A percentile compares a stretch with the other conserved stretches of the same genome.
These are phyloP conservation scores for Boletales sp. DNA, from an alignment of 768 basidiomycete genomes.

Conservation along the genomic window DNA sequence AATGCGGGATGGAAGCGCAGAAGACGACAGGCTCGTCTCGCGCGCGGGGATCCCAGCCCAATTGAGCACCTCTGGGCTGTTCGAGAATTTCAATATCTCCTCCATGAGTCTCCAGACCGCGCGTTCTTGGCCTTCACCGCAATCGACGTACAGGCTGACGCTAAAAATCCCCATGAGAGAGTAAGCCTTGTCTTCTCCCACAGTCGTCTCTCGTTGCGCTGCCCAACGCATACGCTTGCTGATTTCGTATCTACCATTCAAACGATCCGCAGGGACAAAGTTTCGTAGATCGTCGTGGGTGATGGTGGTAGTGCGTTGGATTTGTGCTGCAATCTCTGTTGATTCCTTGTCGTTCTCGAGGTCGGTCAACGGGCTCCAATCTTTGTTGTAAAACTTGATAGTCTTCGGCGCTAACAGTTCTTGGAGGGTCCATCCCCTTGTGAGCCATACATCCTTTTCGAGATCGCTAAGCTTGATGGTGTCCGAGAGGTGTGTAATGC, in stretches of 20 bases:
- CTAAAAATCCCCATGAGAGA: conserved; percentile 13
- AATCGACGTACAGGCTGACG: conserved; percentile 5
- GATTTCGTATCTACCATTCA: background rate
- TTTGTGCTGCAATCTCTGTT: background rate
- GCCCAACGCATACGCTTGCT: conserved; percentile 9
- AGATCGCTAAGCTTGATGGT: background rate
- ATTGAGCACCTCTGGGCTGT: background rate
- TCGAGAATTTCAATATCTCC: background rate
- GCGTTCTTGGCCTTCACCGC: conserved; percentile 8
- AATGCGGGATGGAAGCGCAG: background rate
- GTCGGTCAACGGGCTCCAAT: background rate
- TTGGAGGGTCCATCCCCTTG: conserved; percentile 2
- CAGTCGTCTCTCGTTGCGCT: conserved; percentile 9
- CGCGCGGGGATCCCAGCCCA: background rate
- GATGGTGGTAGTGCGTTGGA: background rate
- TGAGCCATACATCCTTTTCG: conserved; percentile 1
- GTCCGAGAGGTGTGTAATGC: background rate
- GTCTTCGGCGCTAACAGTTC: background rate
- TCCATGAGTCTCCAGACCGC: conserved; percentile 5
- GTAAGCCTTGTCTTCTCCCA: conserved; percentile 15
- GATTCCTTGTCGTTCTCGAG: background rate
- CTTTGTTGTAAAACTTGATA: conserved; percentile 1
- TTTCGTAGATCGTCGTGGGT: background rate
- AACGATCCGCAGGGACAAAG: background rate
- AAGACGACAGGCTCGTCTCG: background rate